A percentile compares a stretch with the other conserved stretches of the same genome.
phyloP scores from a whole-genome alignment of 495 filamentous ascomycete species.

The Chaetomium cochliodes region DNA sequence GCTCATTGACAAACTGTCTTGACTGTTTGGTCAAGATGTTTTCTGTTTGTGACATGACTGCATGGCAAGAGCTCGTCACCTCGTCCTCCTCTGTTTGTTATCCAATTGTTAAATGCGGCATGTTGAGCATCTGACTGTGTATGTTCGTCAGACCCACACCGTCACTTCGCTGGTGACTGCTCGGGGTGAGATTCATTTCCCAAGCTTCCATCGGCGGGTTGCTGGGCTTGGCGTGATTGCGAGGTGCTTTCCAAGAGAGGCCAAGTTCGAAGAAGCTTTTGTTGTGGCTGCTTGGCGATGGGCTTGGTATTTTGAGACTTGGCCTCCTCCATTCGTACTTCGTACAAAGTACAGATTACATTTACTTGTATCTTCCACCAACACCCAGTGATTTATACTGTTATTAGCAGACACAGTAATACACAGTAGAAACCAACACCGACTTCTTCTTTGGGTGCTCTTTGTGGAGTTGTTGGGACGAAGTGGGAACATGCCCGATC shows the following conservation, averaged over 20 bases:
- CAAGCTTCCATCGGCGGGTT: background rate
- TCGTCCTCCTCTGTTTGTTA: background rate
- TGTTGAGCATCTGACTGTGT: background rate
- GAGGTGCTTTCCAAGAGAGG: slow-evolving; percentile 7
- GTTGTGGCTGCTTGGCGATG: slow-evolving; percentile 3
- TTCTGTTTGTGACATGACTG: background rate
- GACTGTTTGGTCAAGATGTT: background rate
- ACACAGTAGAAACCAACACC: too few relatives aligned
- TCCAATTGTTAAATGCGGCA: background rate
- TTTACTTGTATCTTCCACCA: too few relatives aligned
- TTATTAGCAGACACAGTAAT: too few relatives aligned
- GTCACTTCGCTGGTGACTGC: background rate
- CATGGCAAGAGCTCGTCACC: background rate
- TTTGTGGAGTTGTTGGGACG: background rate
- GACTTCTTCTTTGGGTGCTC: background rate
- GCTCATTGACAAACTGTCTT: too few relatives aligned
- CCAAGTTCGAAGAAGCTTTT: background rate
- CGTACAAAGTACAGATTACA: too few relatives aligned
- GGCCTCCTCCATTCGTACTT: too few relatives aligned
- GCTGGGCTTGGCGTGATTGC: background rate
- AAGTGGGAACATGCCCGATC: background rate
- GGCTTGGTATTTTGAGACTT: background rate
- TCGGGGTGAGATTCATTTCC: background rate
- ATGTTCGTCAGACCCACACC: background rate
- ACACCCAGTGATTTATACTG: too few relatives aligned